Percentiles rank a stretch among this genome's conserved stretches.
phyloP scores from a whole-genome alignment of 2,329 filamentous ascomycete species.

The Metarhizium brunneum region DNA sequence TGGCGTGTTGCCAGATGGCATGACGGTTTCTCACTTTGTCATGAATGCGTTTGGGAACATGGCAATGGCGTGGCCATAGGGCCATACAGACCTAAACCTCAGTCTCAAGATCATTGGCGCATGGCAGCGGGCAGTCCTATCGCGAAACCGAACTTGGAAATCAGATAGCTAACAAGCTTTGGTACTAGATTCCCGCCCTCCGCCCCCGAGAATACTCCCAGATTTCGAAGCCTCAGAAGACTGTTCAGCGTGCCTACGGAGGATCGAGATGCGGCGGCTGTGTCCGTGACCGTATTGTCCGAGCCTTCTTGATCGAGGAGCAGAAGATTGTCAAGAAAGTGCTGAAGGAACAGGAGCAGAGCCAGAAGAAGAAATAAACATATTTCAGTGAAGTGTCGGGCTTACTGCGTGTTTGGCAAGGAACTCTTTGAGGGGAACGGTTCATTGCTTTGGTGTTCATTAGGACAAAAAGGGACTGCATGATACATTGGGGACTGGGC shows the following conservation, averaged over 20 bases:
- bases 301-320: conserved; percentile 99
- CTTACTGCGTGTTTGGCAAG: conserved; percentile 26
- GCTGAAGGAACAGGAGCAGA: conserved; percentile 90
- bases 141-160: not conserved
- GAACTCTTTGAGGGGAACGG: conserved; percentile 25
- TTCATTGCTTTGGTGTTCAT: conserved; percentile 47
- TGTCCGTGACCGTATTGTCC: conserved; percentile 94
- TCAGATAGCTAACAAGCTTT: conserved; percentile 8
- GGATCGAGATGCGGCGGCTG: conserved; percentile 98
- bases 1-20: not conserved
- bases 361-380: conserved; percentile 61
- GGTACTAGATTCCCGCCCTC: conserved; percentile 77
- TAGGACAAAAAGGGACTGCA: conserved; percentile 39
- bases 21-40: not conserved
- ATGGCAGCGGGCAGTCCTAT: not conserved
- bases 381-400: conserved; percentile 18
- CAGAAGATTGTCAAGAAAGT: conserved; percentile 99
- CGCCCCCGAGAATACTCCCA: conserved; percentile 95
- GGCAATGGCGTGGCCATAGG: not conserved
- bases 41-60: not conserved
- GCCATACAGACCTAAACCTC: not conserved
- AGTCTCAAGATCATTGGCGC: not conserved
- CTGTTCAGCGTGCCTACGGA: conserved; percentile 95
- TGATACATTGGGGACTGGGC: conserved; percentile 31
- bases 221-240: conserved; percentile 99